Evolutionary conservation across 2,329 filamentous ascomycete genomes (phyloP), one percentile per base, ranked within the genome.

Genomic region (Colletotrichum chlorophyti): DNA sequence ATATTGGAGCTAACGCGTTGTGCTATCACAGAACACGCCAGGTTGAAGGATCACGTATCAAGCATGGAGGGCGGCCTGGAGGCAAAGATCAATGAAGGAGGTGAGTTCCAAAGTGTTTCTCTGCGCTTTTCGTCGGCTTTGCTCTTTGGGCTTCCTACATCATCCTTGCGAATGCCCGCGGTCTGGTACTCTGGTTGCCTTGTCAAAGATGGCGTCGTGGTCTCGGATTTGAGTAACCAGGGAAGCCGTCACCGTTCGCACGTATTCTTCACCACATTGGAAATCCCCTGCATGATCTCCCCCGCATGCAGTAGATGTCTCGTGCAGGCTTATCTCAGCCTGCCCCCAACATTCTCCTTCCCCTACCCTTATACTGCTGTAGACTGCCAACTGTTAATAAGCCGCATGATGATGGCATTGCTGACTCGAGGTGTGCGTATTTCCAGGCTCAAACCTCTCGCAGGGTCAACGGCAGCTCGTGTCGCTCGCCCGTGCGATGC

Each of bases 391-490:
- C 46, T 38, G 29, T 48, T 43, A 42, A 43, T 57, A 48, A 48
- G 35, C 51, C 35, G 53, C 49, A 37, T 54, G 35, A n/a, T 42
- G 4, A 55, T 65, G 65, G 50, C 65, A 53, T 24, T 32, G 58
- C 64, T 71, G 53, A 67, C 64, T 46, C 50, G n/a, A 21, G 53
- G 27, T 14, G 19, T 41, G 45, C 24, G 38, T n/a, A n/a, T 37
- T 10, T 45, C 58, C 69, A 93, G 91, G 95, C 53, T 97, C 93
- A 59, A 99, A 99, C 73, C 84, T 99, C 57, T 97, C 93, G 55
- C 90, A 96, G 72, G 95, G 95, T 46, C 96, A 99, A 75, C 88
- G 94, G 50, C 95, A 99, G 76, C 87, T 99, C 59, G 85, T 99
- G 49, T 97, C 93, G 15, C 83, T 99, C 41, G 95, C 96, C 35